A percentile compares a stretch with the other conserved stretches of the same genome.
phyloP scores from a whole-genome alignment of 805 yeast species.

The Teunomyces cretensis region DNA sequence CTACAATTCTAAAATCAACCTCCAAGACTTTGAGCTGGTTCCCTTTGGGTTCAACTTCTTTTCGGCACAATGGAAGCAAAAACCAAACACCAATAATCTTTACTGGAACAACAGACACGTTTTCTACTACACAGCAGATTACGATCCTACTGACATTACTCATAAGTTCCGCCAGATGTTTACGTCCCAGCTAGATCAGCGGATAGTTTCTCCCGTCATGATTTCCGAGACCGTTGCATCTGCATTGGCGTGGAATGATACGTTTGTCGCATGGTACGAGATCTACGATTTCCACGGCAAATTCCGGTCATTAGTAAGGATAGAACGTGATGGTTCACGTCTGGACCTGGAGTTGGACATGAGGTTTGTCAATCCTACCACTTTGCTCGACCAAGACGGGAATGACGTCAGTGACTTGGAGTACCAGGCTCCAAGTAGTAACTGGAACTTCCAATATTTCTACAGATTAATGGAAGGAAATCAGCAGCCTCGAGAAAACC shows the following conservation, averaged over 20 bases:
- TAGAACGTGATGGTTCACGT: constrained; percentile 23
- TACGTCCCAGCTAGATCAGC: constrained; percentile 20
- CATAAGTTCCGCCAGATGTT: constrained; percentile 21
- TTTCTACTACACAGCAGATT: constrained; percentile 21
- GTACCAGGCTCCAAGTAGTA: constrained; percentile 21
- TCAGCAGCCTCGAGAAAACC: background rate
- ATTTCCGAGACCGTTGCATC: background rate
- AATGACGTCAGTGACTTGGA: constrained; percentile 17
- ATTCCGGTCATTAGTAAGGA: constrained; percentile 23
- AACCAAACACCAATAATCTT: constrained; percentile 10
- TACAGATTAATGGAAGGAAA: background rate
- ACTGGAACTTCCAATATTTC: constrained; percentile 30
- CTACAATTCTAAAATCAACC: constrained; percentile 17
- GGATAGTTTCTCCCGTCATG: constrained; percentile 26
- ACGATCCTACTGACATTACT: constrained; percentile 15
- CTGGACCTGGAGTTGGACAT: constrained; percentile 15
- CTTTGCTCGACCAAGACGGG: constrained; percentile 32
- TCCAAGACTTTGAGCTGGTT: constrained; percentile 23
- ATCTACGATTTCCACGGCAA: constrained; percentile 34
- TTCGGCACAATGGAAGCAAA: constrained; percentile 19
- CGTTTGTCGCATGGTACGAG: constrained; percentile 37
- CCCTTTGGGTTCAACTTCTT: constrained; percentile 36
- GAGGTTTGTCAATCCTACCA: constrained; percentile 30
- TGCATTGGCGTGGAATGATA: constrained; percentile 25
- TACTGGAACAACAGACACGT: constrained; percentile 24